phyloP scores from a whole-genome alignment of 2,329 filamentous ascomycete genomes.

The Pseudogymnoascus sp. region DNA sequence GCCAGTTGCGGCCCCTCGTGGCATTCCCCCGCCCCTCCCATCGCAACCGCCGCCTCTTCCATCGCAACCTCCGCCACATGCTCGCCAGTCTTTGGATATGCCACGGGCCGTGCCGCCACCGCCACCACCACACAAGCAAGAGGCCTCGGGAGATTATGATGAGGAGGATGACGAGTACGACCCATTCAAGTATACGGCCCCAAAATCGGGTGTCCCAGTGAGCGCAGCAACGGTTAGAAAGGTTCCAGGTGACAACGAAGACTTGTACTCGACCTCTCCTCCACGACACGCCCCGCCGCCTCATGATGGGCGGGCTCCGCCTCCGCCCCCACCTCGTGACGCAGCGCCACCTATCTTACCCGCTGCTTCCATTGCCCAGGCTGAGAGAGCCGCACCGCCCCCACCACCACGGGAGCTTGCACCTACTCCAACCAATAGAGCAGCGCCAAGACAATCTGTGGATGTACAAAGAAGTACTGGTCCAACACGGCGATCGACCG shows the following conservation, averaged over 20 bases:
- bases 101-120: constrained; percentile 64
- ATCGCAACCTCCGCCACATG: constrained; percentile 28
- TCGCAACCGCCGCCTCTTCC: constrained; percentile 43
- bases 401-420: constrained; percentile 28
- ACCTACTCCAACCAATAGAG: constrained; percentile 22
- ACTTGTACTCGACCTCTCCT: constrained; percentile 28
- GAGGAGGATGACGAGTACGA: constrained; percentile 67
- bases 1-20: constrained; percentile 44
- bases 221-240: constrained; percentile 16
- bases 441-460: constrained; percentile 47
- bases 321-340: constrained; percentile 41
- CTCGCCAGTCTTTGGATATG: constrained; percentile 58
- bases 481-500: constrained; percentile 48
- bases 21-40: constrained; percentile 56
- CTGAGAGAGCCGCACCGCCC: constrained; percentile 22
- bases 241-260: constrained; percentile 22
- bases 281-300: constrained; percentile 24
- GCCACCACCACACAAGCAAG: constrained; percentile 38
- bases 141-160: constrained; percentile 35
- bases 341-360: constrained; percentile 31
- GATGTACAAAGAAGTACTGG: constrained; percentile 50
- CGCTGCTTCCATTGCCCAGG: constrained; percentile 15
- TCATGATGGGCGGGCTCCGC: constrained; percentile 32
- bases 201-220: constrained; percentile 21
- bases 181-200: constrained; percentile 47